phyloP scores from a whole-genome alignment of 1,139 yeast species.

The Magnusiomyces clavatus region DNA sequence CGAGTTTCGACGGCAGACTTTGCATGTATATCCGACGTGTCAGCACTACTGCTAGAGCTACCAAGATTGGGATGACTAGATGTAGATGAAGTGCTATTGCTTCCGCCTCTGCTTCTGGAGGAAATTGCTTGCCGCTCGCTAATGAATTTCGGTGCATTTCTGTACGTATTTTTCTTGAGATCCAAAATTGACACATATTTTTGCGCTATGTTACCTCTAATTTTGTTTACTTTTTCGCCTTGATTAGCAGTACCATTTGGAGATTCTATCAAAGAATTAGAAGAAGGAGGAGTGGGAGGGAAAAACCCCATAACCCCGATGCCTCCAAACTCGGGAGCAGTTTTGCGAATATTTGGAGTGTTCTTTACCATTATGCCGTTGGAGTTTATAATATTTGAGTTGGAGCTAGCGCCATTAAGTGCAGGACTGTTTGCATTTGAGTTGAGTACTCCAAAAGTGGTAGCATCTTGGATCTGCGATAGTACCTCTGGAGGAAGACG shows the following conservation, averaged over 20 bases:
- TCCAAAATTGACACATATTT: slow-evolving; percentile 41
- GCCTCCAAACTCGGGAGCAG: slow-evolving; percentile 37
- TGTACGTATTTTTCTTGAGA: slow-evolving; percentile 27
- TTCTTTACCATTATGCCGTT: slow-evolving; percentile 19
- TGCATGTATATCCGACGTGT: neutral
- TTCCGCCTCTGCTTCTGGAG: neutral
- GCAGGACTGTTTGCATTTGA: neutral
- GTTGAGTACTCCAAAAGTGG: slow-evolving; percentile 6
- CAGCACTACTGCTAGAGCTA: neutral
- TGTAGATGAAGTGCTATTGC: neutral
- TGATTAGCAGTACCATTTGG: slow-evolving; percentile 39
- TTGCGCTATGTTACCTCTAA: slow-evolving; percentile 27
- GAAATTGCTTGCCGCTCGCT: slow-evolving; percentile 41
- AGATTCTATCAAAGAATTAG: slow-evolving; percentile 41
- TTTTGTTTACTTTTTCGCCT: slow-evolving; percentile 14
- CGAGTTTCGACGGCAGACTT: slow-evolving; percentile 8
- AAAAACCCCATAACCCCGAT: slow-evolving; percentile 26
- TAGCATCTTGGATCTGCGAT: slow-evolving; percentile 21
- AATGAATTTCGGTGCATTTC: slow-evolving; percentile 53
- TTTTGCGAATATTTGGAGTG: slow-evolving; percentile 24
- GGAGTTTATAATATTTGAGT: no score
- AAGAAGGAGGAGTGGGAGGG: slow-evolving; percentile 44
- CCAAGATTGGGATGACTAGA: neutral
- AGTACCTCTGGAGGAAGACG: slow-evolving; percentile 64
- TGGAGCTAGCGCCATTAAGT: slow-evolving; percentile 9